Conservation (phyloP, 371 early-diverging fungal genomes). For the Haplosporangium sp. region DNA sequence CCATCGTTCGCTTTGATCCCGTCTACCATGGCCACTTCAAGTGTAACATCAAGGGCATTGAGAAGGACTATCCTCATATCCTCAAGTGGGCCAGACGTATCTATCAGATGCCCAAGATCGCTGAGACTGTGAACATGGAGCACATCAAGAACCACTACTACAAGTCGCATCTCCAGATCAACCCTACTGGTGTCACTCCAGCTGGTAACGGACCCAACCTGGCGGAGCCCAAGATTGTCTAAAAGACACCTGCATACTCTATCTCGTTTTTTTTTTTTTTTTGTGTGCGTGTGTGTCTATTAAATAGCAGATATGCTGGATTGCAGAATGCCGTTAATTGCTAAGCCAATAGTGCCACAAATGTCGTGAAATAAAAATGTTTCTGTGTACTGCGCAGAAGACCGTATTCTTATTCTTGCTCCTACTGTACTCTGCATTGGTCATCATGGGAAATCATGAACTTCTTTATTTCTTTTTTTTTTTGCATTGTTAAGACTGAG, state of each 20-base stretch:
- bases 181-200: constrained; percentile 92
- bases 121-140: constrained; percentile 87
- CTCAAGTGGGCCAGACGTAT: constrained; percentile 86
- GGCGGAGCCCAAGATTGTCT: constrained; percentile 51
- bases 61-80: constrained; percentile 87
- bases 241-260: neutral
- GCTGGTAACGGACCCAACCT: constrained; percentile 84
- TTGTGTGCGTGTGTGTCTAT: no score
- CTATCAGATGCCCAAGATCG: constrained; percentile 84
- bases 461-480: no score
- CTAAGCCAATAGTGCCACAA: no score
- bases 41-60: constrained; percentile 87
- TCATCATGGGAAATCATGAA: no score
- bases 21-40: constrained; percentile 94
- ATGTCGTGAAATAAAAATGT: no score
- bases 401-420: no score
- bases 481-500: no score
- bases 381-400: no score
- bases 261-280: no score
- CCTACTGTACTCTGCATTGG: no score
- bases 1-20: constrained; percentile 90
- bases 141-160: constrained; percentile 97
- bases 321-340: no score
- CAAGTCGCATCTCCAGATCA: constrained; percentile 89
- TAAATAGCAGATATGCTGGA: no score